Evolutionary conservation across 805 yeast species (phyloP), one percentile per base, ranked within the genome.

Genomic region (Kurtzmaniella fragi): DNA sequence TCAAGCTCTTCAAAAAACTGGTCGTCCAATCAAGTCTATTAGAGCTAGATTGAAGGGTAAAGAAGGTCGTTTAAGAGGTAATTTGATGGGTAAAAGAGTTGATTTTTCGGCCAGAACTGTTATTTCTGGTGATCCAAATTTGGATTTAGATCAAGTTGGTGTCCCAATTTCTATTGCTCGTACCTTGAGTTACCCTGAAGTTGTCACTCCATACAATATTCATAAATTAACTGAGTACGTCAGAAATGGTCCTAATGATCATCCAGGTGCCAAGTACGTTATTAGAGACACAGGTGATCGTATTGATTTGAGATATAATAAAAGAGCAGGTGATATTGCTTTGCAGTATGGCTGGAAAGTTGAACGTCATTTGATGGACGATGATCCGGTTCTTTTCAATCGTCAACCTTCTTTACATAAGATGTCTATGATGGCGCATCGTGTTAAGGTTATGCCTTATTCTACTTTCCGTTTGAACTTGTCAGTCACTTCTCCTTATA

Each of bases 21-120:
- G 99, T 42, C 84, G 99, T 67, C 99, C 99, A 2, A 95, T 93
- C 50, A 93, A 93, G 62, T 88, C 97, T 33, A 93, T 93, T 54
- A 82, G 99, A 70, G 98, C 99, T n/a, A 90, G 99, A 72, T 75
- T 93, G 54, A 93, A 93, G 83, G 99, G 99, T 71, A 93, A 93
- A 56, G 99, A 93, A 71, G 99, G 99, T 45, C 90, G 99, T 72
- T 80, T 93, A 47, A 83, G 99, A 77, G 98, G 98, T 59, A 93
- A 93, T 58, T 71, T 93, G 56, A 93, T 93, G 99, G 99, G 99
- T 65, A 93, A 93, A 75, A 93, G 99, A 77, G 99, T 93, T 43
- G 97, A 93, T 64, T 93, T 89, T 59, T 91, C 98, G 30, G 99
- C 99, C 8, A 88, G 99, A 72, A 90, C 99, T 2, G 99, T 93